These are phyloP conservation scores for Corynespora cassiicola DNA, from an alignment of 2,329 filamentous ascomycete species.

Conservation along the genomic window DNA sequence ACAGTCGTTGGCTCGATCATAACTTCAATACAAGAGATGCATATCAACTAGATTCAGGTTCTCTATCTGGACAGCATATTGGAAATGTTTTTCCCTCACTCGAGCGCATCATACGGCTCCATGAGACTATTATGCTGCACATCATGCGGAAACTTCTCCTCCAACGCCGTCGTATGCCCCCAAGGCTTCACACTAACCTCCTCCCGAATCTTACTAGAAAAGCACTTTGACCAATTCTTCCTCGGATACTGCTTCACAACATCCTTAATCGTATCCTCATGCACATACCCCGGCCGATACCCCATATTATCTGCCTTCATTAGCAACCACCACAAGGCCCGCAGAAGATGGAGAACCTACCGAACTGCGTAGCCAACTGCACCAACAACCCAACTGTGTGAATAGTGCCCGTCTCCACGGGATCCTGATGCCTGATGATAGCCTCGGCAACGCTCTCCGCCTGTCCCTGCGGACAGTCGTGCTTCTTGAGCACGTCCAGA, in stretches of 20 bases:
- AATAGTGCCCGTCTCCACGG: constrained; percentile 67
- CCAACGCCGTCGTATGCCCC: constrained; percentile 68
- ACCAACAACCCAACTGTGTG: constrained; percentile 67
- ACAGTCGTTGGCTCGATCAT: too few species aligned
- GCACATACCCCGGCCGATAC: constrained; percentile 58
- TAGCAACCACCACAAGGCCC: neutral
- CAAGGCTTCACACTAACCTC: constrained; percentile 71
- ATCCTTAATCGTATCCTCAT: constrained; percentile 61
- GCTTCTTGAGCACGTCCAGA: constrained; percentile 58
- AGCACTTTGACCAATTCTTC: constrained; percentile 67
- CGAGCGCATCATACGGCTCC: constrained; percentile 56
- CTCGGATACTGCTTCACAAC: constrained; percentile 63
- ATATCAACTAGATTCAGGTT: too few species aligned
- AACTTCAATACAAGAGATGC: too few species aligned
- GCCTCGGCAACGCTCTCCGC: constrained; percentile 72
- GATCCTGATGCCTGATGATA: constrained; percentile 73
- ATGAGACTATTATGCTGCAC: constrained; percentile 63
- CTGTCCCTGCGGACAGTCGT: constrained; percentile 58
- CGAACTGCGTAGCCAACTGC: constrained; percentile 67
- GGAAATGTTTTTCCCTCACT: constrained; percentile 1
- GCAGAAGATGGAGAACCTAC: constrained; percentile 26
- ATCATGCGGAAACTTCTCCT: constrained; percentile 60
- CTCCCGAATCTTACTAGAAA: constrained; percentile 63
- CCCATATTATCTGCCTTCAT: constrained; percentile 65
- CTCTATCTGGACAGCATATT: too few species aligned